Evolutionary conservation across 2,329 filamentous ascomycete genomes (phyloP).

Genomic region (Keithomyces neogunnii): DNA sequence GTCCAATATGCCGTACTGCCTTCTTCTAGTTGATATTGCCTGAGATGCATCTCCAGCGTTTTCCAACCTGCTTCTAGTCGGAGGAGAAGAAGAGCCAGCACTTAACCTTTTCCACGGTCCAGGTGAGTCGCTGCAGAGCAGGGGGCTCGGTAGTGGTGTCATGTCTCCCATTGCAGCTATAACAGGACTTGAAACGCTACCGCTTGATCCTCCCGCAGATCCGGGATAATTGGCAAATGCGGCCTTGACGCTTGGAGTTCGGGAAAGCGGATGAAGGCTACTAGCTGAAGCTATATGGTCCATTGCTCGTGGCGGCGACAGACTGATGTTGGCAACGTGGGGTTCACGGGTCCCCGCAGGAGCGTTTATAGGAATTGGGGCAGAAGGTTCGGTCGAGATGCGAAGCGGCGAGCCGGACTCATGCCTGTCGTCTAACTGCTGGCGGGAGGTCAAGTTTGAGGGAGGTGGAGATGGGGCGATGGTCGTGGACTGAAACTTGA

Average conservation of each 20-base stretch:
- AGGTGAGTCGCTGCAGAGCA: conserved; percentile 56
- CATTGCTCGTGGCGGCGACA: conserved; percentile 21
- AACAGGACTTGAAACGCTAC: conserved; percentile 62
- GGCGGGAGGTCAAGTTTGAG: conserved; percentile 8
- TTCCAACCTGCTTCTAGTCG: conserved; percentile 14
- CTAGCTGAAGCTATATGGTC: conserved; percentile 20
- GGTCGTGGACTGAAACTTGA: conserved; percentile 18
- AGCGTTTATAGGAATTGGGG: conserved; percentile 7
- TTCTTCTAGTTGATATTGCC: conserved; percentile 46
- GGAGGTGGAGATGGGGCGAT: conserved; percentile 26
- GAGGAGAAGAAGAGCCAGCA: conserved; percentile 35
- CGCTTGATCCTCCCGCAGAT: conserved; percentile 50
- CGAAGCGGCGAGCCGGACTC: conserved; percentile 20
- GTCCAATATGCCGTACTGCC: conserved; percentile 36
- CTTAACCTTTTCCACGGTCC: conserved; percentile 55
- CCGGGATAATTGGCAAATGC: conserved; percentile 41
- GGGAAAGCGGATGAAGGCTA: conserved; percentile 41
- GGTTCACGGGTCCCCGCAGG: conserved; percentile 20
- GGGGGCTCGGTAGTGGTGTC: conserved; percentile 70
- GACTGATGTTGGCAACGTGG: conserved; percentile 25
- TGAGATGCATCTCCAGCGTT: conserved; percentile 24
- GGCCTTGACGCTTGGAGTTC: conserved; percentile 55
- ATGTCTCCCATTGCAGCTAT: conserved; percentile 70
- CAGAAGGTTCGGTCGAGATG: conserved; percentile 28
- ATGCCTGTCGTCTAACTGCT: conserved; percentile 8